A percentile compares a stretch with the other conserved stretches of the same genome.
Conservation (phyloP, 2,329 filamentous ascomycete species). For the Hymenoscyphus albidus region DNA sequence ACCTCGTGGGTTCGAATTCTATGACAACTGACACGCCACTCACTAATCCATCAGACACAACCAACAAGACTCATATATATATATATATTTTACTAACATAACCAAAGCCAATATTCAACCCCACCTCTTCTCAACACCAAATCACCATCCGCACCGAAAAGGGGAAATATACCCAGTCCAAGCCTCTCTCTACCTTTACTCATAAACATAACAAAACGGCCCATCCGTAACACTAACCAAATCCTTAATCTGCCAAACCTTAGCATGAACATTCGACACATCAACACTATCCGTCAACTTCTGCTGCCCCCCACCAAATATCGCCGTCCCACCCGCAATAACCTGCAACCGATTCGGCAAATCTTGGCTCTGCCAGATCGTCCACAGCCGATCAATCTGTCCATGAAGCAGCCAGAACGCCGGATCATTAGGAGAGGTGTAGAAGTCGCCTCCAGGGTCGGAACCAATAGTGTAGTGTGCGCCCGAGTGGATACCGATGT, state of each 20-base stretch:
- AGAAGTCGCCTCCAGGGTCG: constrained; percentile 42
- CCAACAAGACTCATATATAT: too few relatives aligned
- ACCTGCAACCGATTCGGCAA: constrained; percentile 24
- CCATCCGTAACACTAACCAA: constrained; percentile 40
- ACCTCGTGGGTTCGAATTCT: too few relatives aligned
- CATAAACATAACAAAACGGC: constrained; percentile 45
- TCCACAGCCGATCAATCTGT: constrained; percentile 44
- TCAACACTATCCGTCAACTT: constrained; percentile 20
- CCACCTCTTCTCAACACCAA: background rate
- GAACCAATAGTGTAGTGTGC: constrained; percentile 42
- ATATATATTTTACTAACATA: too few relatives aligned
- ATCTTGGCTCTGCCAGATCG: constrained; percentile 45
- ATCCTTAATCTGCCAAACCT: constrained; percentile 15
- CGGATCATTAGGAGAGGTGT: constrained; percentile 42
- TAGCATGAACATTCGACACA: constrained; percentile 9
- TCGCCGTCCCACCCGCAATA: constrained; percentile 19
- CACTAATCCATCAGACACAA: too few relatives aligned
- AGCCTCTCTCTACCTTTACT: constrained; percentile 23
- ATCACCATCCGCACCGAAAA: background rate
- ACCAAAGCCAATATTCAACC: background rate
- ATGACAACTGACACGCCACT: too few relatives aligned
- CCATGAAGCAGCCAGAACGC: constrained; percentile 44
- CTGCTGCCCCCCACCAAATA: constrained; percentile 19
- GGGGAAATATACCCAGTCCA: fast-evolving
- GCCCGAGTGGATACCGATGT: constrained; percentile 37